Conservation (phyloP, 2,329 filamentous ascomycete species). For the Aspergillus unguis region DNA sequence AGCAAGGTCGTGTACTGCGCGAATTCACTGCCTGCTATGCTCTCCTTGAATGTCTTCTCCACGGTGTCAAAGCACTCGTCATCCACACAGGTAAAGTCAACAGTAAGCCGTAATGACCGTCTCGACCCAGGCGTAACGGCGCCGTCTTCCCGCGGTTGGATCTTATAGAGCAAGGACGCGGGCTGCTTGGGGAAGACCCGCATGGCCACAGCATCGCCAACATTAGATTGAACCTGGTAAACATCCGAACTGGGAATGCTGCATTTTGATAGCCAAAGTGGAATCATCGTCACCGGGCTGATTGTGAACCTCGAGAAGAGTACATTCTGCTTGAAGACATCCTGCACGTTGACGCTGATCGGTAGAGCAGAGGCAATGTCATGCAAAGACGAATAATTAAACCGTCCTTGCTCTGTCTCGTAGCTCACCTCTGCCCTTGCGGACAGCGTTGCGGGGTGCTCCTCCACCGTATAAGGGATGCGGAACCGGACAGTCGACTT, state of each 20-base stretch:
- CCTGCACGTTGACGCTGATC: constrained; percentile 92
- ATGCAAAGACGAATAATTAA: constrained; percentile 61
- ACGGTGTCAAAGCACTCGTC: constrained; percentile 62
- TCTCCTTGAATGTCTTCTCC: constrained; percentile 45
- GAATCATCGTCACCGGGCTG: constrained; percentile 71
- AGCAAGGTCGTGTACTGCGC: constrained; percentile 50
- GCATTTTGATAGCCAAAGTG: constrained; percentile 69
- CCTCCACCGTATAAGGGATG: constrained; percentile 81
- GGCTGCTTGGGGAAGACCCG: constrained; percentile 78
- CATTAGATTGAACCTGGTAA: constrained; percentile 54
- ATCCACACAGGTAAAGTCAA: constrained; percentile 73
- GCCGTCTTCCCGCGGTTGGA: constrained; percentile 43
- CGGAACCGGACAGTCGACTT: constrained; percentile 44
- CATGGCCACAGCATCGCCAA: constrained; percentile 45
- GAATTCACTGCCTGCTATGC: constrained; percentile 49
- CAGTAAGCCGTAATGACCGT: constrained; percentile 55
- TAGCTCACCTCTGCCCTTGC: constrained; percentile 76
- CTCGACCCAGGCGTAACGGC: constrained; percentile 22
- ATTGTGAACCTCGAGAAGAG: constrained; percentile 91
- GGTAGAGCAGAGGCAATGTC: constrained; percentile 71
- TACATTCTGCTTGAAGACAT: constrained; percentile 79
- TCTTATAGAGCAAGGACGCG: constrained; percentile 74
- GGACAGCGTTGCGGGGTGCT: constrained; percentile 66
- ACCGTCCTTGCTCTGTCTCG: constrained; percentile 62
- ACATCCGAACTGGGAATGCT: constrained; percentile 66